Base-by-base conservation (phyloP, 2,329 filamentous ascomycete genomes). In the Beauveria rudraprayagi region DNA sequence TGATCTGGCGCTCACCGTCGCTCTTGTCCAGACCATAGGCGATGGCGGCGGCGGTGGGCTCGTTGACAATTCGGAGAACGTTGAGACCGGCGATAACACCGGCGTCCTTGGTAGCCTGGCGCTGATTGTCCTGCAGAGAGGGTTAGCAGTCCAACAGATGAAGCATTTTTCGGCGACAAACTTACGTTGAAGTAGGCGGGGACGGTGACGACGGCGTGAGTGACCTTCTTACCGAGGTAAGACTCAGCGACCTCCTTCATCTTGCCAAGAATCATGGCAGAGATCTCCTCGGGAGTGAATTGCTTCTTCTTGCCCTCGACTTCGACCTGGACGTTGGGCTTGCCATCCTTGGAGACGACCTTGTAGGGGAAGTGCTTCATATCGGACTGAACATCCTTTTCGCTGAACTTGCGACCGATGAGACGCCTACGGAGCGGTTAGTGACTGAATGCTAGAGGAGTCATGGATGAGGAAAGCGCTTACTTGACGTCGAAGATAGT, bases 331-430 rank as follows among this genome's bases (percentile, higher is more conserved):
- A 99, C 87, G 67, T 87, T 79, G 66, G 94, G 94, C 82, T 97
- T 96, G 75, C 87, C 92, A 77, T 89, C 86, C 83, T 94, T 92
- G 83, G 89, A 84, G 72, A 91, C 74, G 64, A 99, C 90, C 80
- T 91, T 91, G 89, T 93, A 99, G 72, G 94, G 93, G 85, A 96
- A 97, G 83, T 97, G 90, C 90, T 99, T 97, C 74, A 94, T 84
- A 74, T 99, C 94, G 73, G 81, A 83, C 81, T 97, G 92, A 67
- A 97, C 88, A 66, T 95, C 90, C 80, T 88, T 90, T 75, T 94
- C 90, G 56, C 79, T 78, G 76, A 82, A 92, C 79, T 92, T 94
- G 76, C 89, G 89, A 71, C 90, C 90, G 72, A 94, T 92, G 70
- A 94, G 77, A 74, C 90, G 90, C 81, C 89, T 91, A 66, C 8